Percentiles rank a stretch among this genome's conserved stretches.
Conservation (phyloP, 176 grass and related monocot species). For the Urochloa ruziziensis region DNA sequence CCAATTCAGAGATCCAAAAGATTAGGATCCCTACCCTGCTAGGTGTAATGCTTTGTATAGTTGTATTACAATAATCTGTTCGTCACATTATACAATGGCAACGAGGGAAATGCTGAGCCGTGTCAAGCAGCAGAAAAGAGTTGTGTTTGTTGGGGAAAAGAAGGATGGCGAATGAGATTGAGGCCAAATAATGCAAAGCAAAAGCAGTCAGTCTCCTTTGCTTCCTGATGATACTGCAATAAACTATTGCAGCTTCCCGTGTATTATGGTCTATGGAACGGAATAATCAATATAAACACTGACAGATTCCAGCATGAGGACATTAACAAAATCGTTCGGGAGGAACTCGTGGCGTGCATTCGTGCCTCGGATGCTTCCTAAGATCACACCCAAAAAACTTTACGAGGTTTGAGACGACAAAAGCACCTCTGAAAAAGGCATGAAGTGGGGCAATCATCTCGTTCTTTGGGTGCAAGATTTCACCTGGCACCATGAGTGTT, state of each 20-base stretch:
- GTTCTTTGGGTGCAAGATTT: not conserved
- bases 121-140: conserved; percentile 6
- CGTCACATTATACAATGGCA: conserved; percentile 19
- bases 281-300: conserved; percentile 22
- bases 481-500: conserved; percentile 2
- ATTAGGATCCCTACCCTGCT: not conserved
- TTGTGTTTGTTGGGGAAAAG: conserved; percentile 20
- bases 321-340: not conserved
- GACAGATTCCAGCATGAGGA: conserved; percentile 6
- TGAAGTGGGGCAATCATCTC: not conserved
- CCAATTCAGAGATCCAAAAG: not conserved
- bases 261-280: not conserved
- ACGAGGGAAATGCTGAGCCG: conserved; percentile 29
- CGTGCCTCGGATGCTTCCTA: conserved; percentile 19
- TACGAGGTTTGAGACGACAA: not conserved
- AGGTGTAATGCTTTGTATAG: not conserved
- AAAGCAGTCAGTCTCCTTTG: conserved; percentile 5
- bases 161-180: not conserved
- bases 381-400: conserved; percentile 21
- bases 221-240: not conserved
- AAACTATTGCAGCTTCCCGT: not conserved
- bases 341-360: conserved; percentile 25
- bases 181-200: conserved; percentile 22
- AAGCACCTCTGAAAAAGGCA: not conserved
- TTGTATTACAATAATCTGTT: not conserved